phyloP scores from a whole-genome alignment of 1,284 basidiomycete genomes.

The Puccinia novopanici region DNA sequence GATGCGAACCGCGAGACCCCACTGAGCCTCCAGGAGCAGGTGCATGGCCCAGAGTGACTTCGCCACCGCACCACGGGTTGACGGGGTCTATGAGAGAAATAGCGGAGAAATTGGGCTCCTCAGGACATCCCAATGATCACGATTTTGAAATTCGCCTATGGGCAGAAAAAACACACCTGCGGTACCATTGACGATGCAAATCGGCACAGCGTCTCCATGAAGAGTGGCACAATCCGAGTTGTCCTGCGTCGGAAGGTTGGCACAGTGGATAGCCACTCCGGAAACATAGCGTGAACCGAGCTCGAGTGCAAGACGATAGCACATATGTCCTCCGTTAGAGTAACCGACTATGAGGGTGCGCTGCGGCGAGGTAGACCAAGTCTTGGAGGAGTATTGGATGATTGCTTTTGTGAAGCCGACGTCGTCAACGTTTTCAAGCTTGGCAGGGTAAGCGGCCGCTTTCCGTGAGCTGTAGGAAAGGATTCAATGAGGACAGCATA shows the following conservation, averaged over 20 bases:
- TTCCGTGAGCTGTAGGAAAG: constrained; percentile 24
- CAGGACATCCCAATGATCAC: background rate
- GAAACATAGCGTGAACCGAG: constrained; percentile 34
- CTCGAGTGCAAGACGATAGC: constrained; percentile 35
- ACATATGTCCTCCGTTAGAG: constrained; percentile 40
- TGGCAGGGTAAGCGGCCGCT: constrained; percentile 27
- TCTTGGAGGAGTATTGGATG: constrained; percentile 30
- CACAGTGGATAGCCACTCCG: constrained; percentile 40
- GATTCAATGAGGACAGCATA: background rate
- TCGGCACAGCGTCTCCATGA: constrained; percentile 23
- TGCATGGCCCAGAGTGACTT: constrained; percentile 29
- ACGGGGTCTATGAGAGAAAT: constrained; percentile 24
- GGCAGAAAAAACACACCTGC: constrained; percentile 18
- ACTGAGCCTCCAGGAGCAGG: constrained; percentile 12
- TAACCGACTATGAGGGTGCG: constrained; percentile 40
- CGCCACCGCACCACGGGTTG: constrained; percentile 37
- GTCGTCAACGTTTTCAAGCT: constrained; percentile 38
- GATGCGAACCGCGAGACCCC: constrained; percentile 23
- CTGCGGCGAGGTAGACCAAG: constrained; percentile 28
- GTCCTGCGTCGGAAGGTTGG: constrained; percentile 32
- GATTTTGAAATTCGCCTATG: background rate
- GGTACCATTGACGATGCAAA: constrained; percentile 44
- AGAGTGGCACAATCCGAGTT: constrained; percentile 34
- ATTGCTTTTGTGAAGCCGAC: constrained; percentile 45
- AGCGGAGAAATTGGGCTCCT: background rate